Percentiles rank a stretch among this genome's conserved stretches.
These are phyloP conservation scores for Blastobotrys illinoisensis DNA, from an alignment of 1,139 yeast genomes.

Conservation along the genomic window DNA sequence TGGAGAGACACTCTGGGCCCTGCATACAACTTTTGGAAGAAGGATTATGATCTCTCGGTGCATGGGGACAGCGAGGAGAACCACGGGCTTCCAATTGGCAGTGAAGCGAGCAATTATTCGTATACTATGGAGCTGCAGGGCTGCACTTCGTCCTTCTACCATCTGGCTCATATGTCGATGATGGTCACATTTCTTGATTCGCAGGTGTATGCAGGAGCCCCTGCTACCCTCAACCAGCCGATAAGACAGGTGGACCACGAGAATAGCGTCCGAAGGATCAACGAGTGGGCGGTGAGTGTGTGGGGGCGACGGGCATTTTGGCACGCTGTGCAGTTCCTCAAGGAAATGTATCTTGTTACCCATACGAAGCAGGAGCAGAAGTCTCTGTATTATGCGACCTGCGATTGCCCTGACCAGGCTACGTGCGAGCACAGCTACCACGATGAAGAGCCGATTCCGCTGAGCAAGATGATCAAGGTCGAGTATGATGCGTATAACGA, in stretches of 20 bases:
- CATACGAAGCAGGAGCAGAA: conserved; percentile 8
- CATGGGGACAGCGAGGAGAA: conserved; percentile 7
- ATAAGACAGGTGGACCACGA: conserved; percentile 34
- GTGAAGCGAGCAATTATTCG: conserved; percentile 11
- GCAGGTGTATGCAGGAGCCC: conserved; percentile 76
- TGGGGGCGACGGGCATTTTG: conserved; percentile 24
- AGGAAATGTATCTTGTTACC: conserved; percentile 24
- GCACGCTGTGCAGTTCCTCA: conserved; percentile 27
- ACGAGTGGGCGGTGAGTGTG: conserved; percentile 17
- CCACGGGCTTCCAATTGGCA: conserved; percentile 6
- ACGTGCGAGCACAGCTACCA: conserved; percentile 6
- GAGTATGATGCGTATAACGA: conserved; percentile 46
- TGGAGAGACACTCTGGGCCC: conserved; percentile 63
- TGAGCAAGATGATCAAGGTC: conserved; percentile 26
- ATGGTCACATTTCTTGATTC: conserved; percentile 71
- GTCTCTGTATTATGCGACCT: conserved; percentile 13
- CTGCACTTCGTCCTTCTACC: conserved; percentile 28
- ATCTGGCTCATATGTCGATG: conserved; percentile 63
- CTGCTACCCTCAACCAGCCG: conserved; percentile 72
- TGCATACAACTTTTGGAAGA: conserved; percentile 56
- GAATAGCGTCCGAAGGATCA: conserved; percentile 15
- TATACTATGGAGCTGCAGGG: conserved; percentile 23
- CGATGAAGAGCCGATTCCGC: conserved; percentile 1
- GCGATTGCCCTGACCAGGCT: conserved; percentile 14
- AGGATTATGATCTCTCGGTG: conserved; percentile 16